Base-by-base conservation (phyloP, 495 filamentous ascomycete species). In the Aspergillus sclerotioniger region DNA sequence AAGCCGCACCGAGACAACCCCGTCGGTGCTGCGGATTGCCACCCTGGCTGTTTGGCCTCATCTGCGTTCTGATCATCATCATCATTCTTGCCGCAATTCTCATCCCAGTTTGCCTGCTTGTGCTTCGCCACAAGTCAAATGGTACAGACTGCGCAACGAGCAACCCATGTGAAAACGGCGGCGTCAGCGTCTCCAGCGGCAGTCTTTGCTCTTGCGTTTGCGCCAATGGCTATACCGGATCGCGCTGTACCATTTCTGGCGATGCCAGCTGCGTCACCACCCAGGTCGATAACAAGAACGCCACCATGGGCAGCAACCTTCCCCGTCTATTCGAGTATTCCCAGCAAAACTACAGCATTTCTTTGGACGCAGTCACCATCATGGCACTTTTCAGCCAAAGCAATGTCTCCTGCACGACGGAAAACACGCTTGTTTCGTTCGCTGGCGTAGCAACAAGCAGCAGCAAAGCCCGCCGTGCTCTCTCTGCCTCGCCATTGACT, bases 361-460 rank as follows among this genome's bases (percentile, higher is more conserved):
- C 85, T 2, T 82, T 98, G 3, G 79, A 86, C 58, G 72, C 78
- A 8, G 76, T 81, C 5, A 76, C 78, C 8, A 77, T 98, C 60
- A 79, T 96, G 58, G 82, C 86, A 0, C 81, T 91, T 48, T 92
- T 98, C 71, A 90, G 86, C 64, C 71, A 80, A 41, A 84, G 77
- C 33, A 86, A 86, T 57, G 76, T 95, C 32, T 86, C 85, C 48
- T 98, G 94, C 71, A 83, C 80, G 1, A 82, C 85, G 0, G 85
- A 96, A 71, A 97, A 97, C 59, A 85, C 89, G 0, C 82, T 98
- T 19, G 86, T 98, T 8, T 87, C 90, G 0, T 95, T 98, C 63
- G 81, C 86, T 54, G 84, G 86, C 28, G 63, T 71, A 31, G 73
- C 21, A 8, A 64, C 33, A 47, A 55, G 50, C 44, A 70, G 49